These are phyloP conservation scores for Trichoderma sp. DNA, from an alignment of 2,329 filamentous ascomycete species.

Conservation along the genomic window DNA sequence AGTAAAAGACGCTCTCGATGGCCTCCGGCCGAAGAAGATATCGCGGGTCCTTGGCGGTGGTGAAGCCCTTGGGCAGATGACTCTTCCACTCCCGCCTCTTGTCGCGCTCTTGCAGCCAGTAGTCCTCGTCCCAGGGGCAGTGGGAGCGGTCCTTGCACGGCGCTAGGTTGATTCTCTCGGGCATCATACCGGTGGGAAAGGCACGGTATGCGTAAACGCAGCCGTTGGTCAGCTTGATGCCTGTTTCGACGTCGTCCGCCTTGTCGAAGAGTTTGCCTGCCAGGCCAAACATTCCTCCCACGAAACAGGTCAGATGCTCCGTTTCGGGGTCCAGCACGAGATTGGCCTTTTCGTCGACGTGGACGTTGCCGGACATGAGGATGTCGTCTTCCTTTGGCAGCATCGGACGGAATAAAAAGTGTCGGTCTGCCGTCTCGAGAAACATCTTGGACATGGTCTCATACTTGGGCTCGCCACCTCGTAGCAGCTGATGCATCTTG, in stretches of 20 bases:
- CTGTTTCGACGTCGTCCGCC: slow-evolving; percentile 42
- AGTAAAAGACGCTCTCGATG: slow-evolving; percentile 75
- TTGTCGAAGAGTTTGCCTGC: slow-evolving; percentile 44
- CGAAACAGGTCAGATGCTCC: slow-evolving; percentile 50
- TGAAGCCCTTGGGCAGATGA: slow-evolving; percentile 51
- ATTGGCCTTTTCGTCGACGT: slow-evolving; percentile 25
- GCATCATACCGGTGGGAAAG: slow-evolving; percentile 51
- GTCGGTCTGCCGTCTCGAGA: slow-evolving; percentile 52
- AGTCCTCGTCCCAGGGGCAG: slow-evolving; percentile 33
- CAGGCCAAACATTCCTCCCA: slow-evolving; percentile 50
- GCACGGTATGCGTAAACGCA: slow-evolving; percentile 51
- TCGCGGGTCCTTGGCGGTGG: slow-evolving; percentile 50
- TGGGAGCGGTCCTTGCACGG: slow-evolving; percentile 37
- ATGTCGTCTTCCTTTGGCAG: slow-evolving; percentile 51
- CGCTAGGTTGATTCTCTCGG: slow-evolving; percentile 45
- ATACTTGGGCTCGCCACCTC: slow-evolving; percentile 54
- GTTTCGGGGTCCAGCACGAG: slow-evolving; percentile 32
- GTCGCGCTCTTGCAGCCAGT: slow-evolving; percentile 54
- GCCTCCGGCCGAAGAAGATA: slow-evolving; percentile 73
- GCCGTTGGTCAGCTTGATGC: slow-evolving; percentile 45
- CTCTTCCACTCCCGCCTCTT: slow-evolving; percentile 22
- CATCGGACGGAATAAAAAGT: slow-evolving; percentile 63
- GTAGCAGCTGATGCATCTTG: slow-evolving; percentile 73
- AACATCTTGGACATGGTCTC: slow-evolving; percentile 54
- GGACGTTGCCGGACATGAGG: slow-evolving; percentile 47